Evolutionary conservation across 2,329 filamentous ascomycete species (phyloP), one percentile per base, ranked within the genome.

Genomic region (Hirsutella rhossiliensis): DNA sequence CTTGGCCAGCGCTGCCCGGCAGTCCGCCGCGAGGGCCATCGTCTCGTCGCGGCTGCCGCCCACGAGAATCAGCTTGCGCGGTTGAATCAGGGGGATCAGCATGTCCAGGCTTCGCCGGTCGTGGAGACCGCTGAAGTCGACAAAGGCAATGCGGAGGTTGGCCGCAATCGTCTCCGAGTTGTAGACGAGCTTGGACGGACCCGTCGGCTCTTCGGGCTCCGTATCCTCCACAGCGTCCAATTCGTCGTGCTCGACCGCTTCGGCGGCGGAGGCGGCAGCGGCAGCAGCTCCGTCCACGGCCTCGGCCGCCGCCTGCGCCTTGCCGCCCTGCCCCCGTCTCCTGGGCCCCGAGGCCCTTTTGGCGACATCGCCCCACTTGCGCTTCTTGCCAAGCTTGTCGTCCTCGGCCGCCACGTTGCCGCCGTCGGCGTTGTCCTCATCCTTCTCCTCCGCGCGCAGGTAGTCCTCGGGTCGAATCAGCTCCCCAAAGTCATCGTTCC

Each of bases 101-200:
- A 96, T 96, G 62, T 90, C 87, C 41, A 98, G 69, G 61, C 87
- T 94, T 52, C 90, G 84, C 61, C 89, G 89, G 59, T 97, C 92
- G 62, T 97, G 90, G 20, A 97, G 67, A 20, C 90, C 92, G 42
- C 84, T 82, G 58, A 94, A 96, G 63, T 98, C 92, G 43, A 98
- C 80, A 61, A 85, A 92, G 3, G 85, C 84, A 50, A 98, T 80
- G 40, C 82, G 80, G 42, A 92, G 70, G 50, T 85, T 80, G 45
- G 90, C 70, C 11, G 72, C 69, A 23, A 97, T 61, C 1, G 68
- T 75, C 41, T 82, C 75, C 1, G 72, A 76, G 11, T 72, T 73
- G 50, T 83, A 75, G 9, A 84, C 68, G 18, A 89, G 69, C 62
- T 92, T 94, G 32, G 82, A 82, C 0, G 92, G 92, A 0, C 84